Evolutionary conservation across 1,284 basidiomycete species (phyloP).

Genomic region (Tetrapyrgos nigripes): DNA sequence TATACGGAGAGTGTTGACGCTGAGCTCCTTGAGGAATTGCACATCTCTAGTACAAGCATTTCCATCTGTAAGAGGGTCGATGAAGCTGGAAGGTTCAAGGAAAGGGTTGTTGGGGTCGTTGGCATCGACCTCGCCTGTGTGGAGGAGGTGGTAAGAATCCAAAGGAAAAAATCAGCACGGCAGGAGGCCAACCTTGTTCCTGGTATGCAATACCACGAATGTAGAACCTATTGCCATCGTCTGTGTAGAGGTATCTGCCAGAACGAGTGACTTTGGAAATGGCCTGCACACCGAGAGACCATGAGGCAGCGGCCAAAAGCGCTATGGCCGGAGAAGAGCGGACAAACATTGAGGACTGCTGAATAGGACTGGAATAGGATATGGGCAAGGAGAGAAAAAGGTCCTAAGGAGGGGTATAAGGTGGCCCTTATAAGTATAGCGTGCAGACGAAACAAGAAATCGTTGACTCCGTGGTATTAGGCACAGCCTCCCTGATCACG

Average conservation of each 20-base stretch:
- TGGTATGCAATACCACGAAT: constrained; percentile 95
- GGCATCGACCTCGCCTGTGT: constrained; percentile 53
- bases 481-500: neutral
- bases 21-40: constrained; percentile 73
- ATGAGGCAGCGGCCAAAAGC: constrained; percentile 13
- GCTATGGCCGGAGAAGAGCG: neutral
- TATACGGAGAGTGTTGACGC: constrained; percentile 81
- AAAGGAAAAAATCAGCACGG: neutral
- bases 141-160: constrained; percentile 5
- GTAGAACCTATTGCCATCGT: constrained; percentile 80
- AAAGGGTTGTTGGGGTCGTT: constrained; percentile 67
- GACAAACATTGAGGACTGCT: neutral
- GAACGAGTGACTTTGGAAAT: constrained; percentile 64
- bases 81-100: constrained; percentile 78
- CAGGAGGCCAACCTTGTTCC: constrained; percentile 66
- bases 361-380: neutral
- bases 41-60: constrained; percentile 81
- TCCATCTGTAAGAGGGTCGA: constrained; percentile 77
- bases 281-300: constrained; percentile 48
- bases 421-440: neutral
- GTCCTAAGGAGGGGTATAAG: too few species aligned
- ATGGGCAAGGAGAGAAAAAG: neutral
- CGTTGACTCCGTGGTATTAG: neutral
- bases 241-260: constrained; percentile 83
- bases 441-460: too few species aligned